Percentiles rank a stretch among this genome's conserved stretches.
These are phyloP conservation scores for Xylariaceae sp. DNA, from an alignment of 2,329 filamentous ascomycete species.

Conservation along the genomic window DNA sequence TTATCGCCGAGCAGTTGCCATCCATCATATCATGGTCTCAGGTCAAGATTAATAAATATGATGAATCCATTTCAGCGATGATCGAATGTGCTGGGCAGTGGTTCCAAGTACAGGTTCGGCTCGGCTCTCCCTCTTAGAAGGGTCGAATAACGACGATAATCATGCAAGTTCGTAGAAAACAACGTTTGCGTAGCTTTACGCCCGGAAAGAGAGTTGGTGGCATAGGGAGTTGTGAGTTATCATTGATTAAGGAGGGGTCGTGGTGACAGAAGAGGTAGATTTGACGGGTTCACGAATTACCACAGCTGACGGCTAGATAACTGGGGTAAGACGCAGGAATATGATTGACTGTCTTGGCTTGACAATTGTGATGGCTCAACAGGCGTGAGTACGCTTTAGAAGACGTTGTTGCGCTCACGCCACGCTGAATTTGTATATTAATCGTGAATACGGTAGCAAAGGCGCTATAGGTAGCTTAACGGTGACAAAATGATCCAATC, in stretches of 20 bases:
- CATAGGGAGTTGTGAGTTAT: not conserved
- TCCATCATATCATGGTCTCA: not conserved
- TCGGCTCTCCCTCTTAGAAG: not conserved
- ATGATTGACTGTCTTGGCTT: constrained; percentile 1
- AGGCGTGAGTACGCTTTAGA: not conserved
- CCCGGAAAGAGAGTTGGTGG: not conserved
- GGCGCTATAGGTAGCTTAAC: constrained; percentile 4
- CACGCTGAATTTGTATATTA: not conserved
- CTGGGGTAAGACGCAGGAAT: not conserved
- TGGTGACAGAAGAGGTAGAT: not conserved
- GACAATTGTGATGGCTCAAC: not conserved
- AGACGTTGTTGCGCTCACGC: constrained; percentile 8
- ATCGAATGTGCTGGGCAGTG: not conserved
- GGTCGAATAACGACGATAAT: too few relatives aligned
- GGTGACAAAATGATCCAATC: not conserved
- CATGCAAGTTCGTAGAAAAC: not conserved
- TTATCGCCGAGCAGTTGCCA: not conserved
- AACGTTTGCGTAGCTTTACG: not conserved
- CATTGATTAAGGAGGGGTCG: not conserved
- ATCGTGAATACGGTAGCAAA: not conserved
- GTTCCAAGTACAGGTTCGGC: not conserved
- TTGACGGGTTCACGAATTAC: not conserved
- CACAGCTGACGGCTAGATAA: too few relatives aligned
- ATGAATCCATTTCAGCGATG: not conserved
- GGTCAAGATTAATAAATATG: constrained; percentile 1